These are phyloP conservation scores for Saussurea involucrata DNA, from an alignment of 129 eudicot genomes.

Conservation along the genomic window DNA sequence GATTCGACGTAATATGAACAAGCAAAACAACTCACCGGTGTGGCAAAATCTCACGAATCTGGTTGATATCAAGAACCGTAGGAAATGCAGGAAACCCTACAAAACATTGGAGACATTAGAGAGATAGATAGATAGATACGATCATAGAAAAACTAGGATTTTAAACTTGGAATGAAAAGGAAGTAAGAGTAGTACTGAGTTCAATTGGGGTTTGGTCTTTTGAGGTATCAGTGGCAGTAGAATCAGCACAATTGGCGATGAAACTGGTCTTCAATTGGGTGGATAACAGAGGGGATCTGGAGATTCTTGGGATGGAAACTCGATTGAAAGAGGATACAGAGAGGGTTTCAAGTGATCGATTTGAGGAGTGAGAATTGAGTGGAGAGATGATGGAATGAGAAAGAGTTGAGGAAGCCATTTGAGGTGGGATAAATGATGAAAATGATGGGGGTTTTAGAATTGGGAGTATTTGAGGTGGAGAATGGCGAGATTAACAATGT, in stretches of 20 bases:
- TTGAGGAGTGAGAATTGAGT: slow-evolving; percentile 30
- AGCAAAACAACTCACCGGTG: slow-evolving; percentile 61
- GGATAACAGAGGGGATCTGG: slow-evolving; percentile 51
- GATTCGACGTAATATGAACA: neutral
- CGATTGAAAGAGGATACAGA: slow-evolving; percentile 12
- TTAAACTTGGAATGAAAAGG: neutral
- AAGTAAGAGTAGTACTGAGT: slow-evolving; percentile 60
- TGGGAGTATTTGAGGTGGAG: slow-evolving; percentile 31
- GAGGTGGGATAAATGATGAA: neutral
- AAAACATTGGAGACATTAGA: neutral
- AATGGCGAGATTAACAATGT: slow-evolving; percentile 33
- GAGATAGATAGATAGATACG: neutral
- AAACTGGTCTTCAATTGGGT: slow-evolving; percentile 37
- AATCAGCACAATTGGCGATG: slow-evolving; percentile 42
- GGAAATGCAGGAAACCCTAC: slow-evolving; percentile 91
- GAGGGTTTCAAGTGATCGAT: slow-evolving; percentile 26
- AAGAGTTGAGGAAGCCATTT: slow-evolving; percentile 82
- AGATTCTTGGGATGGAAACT: slow-evolving; percentile 20
- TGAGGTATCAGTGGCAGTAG: slow-evolving; percentile 30
- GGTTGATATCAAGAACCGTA: slow-evolving; percentile 80
- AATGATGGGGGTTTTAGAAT: neutral
- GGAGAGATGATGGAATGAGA: slow-evolving; percentile 51
- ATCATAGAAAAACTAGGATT: neutral
- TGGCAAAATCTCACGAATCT: slow-evolving; percentile 92
- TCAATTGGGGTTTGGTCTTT: slow-evolving; percentile 66